Evolutionary conservation across 371 early-diverging fungal genomes (phyloP).

Genomic region (Choanephora cucurbitarum): DNA sequence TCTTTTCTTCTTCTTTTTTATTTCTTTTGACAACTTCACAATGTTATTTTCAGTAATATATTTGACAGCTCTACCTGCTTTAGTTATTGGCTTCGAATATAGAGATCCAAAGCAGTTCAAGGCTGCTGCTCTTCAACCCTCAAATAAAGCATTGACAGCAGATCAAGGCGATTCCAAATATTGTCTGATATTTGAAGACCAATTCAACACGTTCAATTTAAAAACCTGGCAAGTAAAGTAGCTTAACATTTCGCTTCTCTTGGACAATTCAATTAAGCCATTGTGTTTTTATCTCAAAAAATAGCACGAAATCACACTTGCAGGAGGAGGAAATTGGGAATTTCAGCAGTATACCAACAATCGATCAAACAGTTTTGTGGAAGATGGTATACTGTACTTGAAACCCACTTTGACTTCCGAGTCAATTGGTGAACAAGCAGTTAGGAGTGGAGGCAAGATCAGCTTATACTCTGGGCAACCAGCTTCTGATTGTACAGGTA

Average conservation of each 20-base stretch:
- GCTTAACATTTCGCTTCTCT: too few species aligned
- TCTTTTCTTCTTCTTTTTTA: too few species aligned
- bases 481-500: constrained; percentile 42
- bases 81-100: too few species aligned
- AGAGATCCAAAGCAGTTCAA: background rate
- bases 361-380: constrained; percentile 65
- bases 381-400: constrained; percentile 65
- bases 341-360: constrained; percentile 64
- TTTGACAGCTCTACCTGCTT: too few species aligned
- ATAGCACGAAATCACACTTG: constrained; percentile 57
- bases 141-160: background rate
- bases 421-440: constrained; percentile 31
- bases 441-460: constrained; percentile 39
- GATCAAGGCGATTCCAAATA: background rate
- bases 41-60: too few species aligned
- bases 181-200: constrained; percentile 64
- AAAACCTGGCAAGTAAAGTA: constrained; percentile 55
- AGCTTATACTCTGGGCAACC: constrained; percentile 42
- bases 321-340: constrained; percentile 62
- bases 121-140: background rate
- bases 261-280: background rate
- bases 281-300: background rate
- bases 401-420: constrained; percentile 63
- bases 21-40: too few species aligned
- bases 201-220: constrained; percentile 61